Evolutionary conservation across 139 green algal genomes (phyloP).

Genomic region (Nannochloris sp.): DNA sequence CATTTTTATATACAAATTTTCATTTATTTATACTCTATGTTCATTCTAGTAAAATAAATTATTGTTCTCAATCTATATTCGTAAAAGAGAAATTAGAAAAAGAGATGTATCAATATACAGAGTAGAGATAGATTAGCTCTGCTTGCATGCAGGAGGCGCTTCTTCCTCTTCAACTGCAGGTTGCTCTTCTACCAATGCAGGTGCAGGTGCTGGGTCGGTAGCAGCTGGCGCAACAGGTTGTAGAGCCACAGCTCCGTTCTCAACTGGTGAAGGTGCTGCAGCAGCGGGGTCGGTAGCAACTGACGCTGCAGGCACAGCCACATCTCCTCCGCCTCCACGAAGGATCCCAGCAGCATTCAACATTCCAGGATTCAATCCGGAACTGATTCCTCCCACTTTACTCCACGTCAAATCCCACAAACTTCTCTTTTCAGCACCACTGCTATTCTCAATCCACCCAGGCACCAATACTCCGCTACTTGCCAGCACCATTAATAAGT

Average conservation of each 20-base stretch:
- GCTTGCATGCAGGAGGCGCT: background rate
- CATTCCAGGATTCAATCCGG: constrained; percentile 43
- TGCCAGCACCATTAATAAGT: constrained; percentile 91
- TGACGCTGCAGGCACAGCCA: no score
- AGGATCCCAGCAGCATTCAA: constrained; percentile 23
- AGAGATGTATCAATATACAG: background rate
- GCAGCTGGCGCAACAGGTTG: background rate
- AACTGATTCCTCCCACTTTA: constrained; percentile 36
- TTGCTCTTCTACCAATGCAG: background rate
- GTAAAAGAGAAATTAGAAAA: background rate
- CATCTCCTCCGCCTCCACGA: no score
- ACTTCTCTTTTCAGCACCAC: constrained; percentile 30
- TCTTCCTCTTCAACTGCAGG: background rate
- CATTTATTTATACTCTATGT: background rate
- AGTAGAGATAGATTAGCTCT: background rate
- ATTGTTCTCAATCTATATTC: background rate
- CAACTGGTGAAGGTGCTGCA: background rate
- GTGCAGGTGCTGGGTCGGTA: background rate
- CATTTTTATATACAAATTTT: background rate
- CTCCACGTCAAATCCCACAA: constrained; percentile 78
- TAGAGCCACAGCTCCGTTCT: background rate
- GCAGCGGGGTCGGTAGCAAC: background rate
- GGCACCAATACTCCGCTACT: constrained; percentile 45
- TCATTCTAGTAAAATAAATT: background rate
- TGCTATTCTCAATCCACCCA: constrained; percentile 27